phyloP scores from a whole-genome alignment of 1,284 basidiomycete species.

The Apiotrichum akiyoshidainum region DNA sequence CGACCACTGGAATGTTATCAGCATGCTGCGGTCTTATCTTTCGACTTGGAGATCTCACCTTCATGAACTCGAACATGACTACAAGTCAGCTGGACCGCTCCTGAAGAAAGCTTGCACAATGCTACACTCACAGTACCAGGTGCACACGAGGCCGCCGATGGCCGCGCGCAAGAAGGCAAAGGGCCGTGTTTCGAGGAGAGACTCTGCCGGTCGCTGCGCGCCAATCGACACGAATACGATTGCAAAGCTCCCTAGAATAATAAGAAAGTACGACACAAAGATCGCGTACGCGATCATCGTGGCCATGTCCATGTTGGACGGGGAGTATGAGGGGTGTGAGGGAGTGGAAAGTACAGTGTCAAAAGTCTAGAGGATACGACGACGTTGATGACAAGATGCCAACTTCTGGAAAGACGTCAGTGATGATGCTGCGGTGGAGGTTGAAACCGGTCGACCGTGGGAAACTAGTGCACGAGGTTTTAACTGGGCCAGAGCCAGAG shows the following conservation, averaged over 20 bases:
- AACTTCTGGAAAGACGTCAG: too few species aligned
- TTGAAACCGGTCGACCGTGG: too few species aligned
- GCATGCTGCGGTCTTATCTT: background rate
- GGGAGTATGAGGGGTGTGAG: background rate
- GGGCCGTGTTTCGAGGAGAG: constrained; percentile 29
- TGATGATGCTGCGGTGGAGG: too few species aligned
- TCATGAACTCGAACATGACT: constrained; percentile 54
- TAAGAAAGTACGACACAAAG: constrained; percentile 56
- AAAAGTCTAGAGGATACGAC: background rate
- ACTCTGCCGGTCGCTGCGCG: constrained; percentile 14
- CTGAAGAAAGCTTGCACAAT: constrained; percentile 52
- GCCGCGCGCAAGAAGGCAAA: constrained; percentile 42
- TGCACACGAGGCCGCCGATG: constrained; percentile 46
- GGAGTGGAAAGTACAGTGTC: background rate
- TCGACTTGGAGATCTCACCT: constrained; percentile 42
- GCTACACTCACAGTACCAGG: constrained; percentile 61
- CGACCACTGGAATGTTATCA: constrained; percentile 56
- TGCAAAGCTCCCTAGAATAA: constrained; percentile 52
- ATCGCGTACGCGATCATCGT: constrained; percentile 49
- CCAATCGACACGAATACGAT: constrained; percentile 49
- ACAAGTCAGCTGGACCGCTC: constrained; percentile 24
- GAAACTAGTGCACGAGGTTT: too few species aligned
- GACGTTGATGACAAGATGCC: too few species aligned
- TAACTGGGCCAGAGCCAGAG: too few species aligned
- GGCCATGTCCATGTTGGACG: background rate